phyloP scores from a whole-genome alignment of 192 early-diverging fungal species.

The Mortierella alpina region DNA sequence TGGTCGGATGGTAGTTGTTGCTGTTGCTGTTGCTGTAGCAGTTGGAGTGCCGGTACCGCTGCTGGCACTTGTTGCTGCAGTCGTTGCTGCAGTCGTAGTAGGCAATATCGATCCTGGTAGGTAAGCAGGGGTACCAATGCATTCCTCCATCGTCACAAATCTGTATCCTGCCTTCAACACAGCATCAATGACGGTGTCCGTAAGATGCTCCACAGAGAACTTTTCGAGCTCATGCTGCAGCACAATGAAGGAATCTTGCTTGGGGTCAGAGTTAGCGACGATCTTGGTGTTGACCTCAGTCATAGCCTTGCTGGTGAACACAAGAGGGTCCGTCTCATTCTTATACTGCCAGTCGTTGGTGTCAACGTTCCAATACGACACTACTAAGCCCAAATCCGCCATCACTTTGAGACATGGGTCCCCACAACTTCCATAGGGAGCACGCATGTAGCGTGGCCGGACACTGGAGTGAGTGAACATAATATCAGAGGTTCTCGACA shows the following conservation, averaged over 20 bases:
- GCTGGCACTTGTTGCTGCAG: neutral
- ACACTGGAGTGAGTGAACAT: conserved; percentile 59
- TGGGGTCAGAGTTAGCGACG: conserved; percentile 7
- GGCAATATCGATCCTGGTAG: conserved; percentile 3
- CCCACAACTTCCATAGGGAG: conserved; percentile 58
- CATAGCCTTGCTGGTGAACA: conserved; percentile 9
- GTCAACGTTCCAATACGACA: conserved; percentile 38
- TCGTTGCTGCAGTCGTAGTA: neutral
- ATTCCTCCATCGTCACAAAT: conserved; percentile 42
- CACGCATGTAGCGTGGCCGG: conserved; percentile 65
- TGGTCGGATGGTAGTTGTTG: no score
- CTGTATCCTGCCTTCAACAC: conserved; percentile 34
- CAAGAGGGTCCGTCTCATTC: neutral
- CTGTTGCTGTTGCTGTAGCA: no score
- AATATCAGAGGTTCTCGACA: conserved; percentile 56
- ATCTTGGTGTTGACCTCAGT: neutral
- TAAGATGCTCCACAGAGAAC: conserved; percentile 23
- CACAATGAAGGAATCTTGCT: conserved; percentile 25
- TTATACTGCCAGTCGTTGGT: conserved; percentile 30
- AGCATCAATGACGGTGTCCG: conserved; percentile 32
- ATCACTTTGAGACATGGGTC: conserved; percentile 28
- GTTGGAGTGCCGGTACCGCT: no score
- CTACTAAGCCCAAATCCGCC: conserved; percentile 11
- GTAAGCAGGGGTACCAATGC: conserved; percentile 25
- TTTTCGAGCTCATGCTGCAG: conserved; percentile 40